Evolutionary conservation across 2,329 filamentous ascomycete species (phyloP).

Genomic region (Colletotrichum agaves): DNA sequence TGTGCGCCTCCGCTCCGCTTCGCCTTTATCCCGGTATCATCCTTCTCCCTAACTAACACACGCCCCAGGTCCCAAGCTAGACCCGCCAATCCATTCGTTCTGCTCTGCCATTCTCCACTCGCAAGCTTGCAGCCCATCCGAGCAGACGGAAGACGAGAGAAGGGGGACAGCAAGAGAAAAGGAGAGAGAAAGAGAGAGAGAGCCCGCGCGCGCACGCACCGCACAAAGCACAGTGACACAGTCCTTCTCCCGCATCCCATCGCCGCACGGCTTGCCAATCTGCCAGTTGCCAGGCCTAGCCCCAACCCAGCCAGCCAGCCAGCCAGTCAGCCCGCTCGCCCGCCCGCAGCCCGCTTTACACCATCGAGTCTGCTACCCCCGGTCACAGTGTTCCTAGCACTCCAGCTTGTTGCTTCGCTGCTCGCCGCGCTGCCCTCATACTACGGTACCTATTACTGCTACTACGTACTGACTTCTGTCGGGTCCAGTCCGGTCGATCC

Average conservation of each 20-base stretch:
- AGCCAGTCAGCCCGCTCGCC: too few species aligned
- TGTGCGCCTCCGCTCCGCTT: constrained; percentile 37
- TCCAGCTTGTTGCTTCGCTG: constrained; percentile 4
- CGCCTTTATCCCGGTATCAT: constrained; percentile 39
- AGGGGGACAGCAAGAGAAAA: not conserved
- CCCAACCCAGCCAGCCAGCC: constrained; percentile 8
- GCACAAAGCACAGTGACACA: constrained; percentile 1
- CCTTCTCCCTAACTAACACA: constrained; percentile 37
- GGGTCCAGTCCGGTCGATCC: constrained; percentile 38
- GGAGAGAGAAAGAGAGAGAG: not conserved
- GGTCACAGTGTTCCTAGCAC: constrained; percentile 21
- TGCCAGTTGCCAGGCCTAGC: constrained; percentile 21
- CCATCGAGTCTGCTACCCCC: constrained; percentile 15
- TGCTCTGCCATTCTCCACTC: constrained; percentile 27
- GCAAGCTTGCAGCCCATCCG: constrained; percentile 13
- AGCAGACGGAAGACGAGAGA: constrained; percentile 10
- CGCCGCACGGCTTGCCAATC: constrained; percentile 6
- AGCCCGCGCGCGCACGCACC: not conserved
- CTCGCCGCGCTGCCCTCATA: not conserved
- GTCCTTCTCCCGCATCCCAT: constrained; percentile 1
- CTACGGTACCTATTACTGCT: constrained; percentile 1
- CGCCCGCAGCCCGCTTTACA: not conserved
- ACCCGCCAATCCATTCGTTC: constrained; percentile 30
- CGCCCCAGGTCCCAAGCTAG: constrained; percentile 35
- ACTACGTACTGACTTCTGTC: constrained; percentile 31